phyloP scores from a whole-genome alignment of 2,329 filamentous ascomycete genomes.

The Aplosporella prunicola region DNA sequence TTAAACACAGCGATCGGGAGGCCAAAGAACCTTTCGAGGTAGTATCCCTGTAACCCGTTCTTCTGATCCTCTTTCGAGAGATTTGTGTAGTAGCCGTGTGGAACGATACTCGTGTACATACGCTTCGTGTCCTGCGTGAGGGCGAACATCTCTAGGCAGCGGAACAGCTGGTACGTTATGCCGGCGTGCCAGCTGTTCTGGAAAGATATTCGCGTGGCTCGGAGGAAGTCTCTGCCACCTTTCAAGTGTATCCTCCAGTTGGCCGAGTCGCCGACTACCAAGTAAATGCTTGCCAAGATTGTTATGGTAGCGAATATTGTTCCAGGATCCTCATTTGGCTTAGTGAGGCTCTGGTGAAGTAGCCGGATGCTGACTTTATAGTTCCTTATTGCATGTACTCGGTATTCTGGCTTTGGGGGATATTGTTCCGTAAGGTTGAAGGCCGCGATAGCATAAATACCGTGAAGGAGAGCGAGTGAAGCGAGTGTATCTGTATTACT shows the following conservation, averaged over 20 bases:
- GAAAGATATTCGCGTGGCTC: neutral
- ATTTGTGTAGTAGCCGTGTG: too few species aligned
- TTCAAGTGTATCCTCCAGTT: constrained; percentile 9
- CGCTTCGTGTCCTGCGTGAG: constrained; percentile 7
- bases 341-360: constrained; percentile 2
- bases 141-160: constrained; percentile 8
- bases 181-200: neutral
- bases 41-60: constrained; percentile 4
- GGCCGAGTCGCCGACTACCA: constrained; percentile 5
- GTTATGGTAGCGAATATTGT: constrained; percentile 8
- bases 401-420: neutral
- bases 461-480: constrained; percentile 4
- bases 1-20: constrained; percentile 5
- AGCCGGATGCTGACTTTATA: constrained; percentile 5
- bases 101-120: too few species aligned
- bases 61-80: neutral
- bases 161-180: constrained; percentile 9
- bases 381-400: constrained; percentile 6
- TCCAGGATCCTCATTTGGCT: constrained; percentile 2
- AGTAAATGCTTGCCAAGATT: constrained; percentile 4
- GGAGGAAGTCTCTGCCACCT: constrained; percentile 7
- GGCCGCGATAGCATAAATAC: constrained; percentile 8
- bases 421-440: constrained; percentile 7
- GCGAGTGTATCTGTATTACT: neutral
- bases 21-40: constrained; percentile 8